Base-by-base conservation (phyloP, 371 early-diverging fungal genomes). In the Smittium culicis region DNA sequence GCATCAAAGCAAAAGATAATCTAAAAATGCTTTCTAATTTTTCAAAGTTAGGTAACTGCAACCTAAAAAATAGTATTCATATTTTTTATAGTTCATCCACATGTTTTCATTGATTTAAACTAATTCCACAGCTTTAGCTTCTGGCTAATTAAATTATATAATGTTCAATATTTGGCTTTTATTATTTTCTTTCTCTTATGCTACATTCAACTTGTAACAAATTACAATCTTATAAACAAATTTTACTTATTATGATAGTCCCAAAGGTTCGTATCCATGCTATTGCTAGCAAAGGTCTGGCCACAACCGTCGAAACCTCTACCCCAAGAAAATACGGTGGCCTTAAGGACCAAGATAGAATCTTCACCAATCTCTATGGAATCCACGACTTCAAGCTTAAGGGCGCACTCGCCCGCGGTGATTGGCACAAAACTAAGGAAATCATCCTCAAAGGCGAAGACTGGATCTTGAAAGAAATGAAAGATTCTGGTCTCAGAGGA, bases 371-470 rank as follows among this genome's bases (percentile, higher is more conserved):
- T 80, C 74, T 97, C 61, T 97, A 97, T 76, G 87, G 87, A 14
- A 82, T 83, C 73, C 93, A 95, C 76, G 95, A 97, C 77, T 96
- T 81, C 72, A 79, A 85, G 25, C 83, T 97, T 56, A 81, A 87
- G 68, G 95, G 94, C 3, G 96, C 98, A 11, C 67, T 86, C 76
- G 87, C 88, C 80, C 89, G 96, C 70, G 96, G 98, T 66, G 96
- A 97, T 81, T 97, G 96, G 96, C 87, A 94, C 86, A 94, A 94
- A 82, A 97, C 98, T 67, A 97, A 97, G 81, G 96, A 97, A 76
- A 86, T 97, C 59, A 73, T 97, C 45, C 83, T 89, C 65, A 97
- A 97, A 80, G 98, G 98, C 58, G 86, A 90, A 73, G 90, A 92
- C 65, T 97, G 96, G 96, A 97, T 97, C 72, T 80, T 97, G 70